phyloP scores from a whole-genome alignment of 2,329 filamentous ascomycete genomes.

The Phaeoacremonium minimum region DNA sequence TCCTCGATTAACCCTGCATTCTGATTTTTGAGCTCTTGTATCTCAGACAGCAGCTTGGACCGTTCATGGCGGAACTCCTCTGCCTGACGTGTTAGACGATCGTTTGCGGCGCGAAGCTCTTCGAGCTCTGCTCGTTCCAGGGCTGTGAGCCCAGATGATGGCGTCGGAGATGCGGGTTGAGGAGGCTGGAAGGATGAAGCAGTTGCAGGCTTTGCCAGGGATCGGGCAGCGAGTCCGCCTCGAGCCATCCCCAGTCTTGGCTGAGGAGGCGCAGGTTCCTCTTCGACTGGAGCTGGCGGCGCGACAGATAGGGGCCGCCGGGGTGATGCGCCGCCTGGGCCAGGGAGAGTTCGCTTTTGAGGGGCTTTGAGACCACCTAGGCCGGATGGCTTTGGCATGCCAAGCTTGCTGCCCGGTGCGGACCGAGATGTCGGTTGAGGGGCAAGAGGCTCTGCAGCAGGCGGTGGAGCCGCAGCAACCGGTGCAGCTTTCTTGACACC shows the following conservation, averaged over 20 bases:
- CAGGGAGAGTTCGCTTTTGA: slow-evolving; percentile 48
- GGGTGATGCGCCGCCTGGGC: slow-evolving; percentile 46
- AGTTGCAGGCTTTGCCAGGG: slow-evolving; percentile 69
- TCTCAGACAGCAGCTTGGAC: slow-evolving; percentile 75
- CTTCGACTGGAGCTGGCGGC: slow-evolving; percentile 47
- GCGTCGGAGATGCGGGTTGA: slow-evolving; percentile 51
- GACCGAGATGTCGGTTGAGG: slow-evolving; percentile 54
- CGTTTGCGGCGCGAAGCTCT: slow-evolving; percentile 79
- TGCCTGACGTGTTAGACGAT: slow-evolving; percentile 67
- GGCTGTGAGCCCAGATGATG: slow-evolving; percentile 63
- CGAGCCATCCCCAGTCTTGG: slow-evolving; percentile 64
- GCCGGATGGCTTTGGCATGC: slow-evolving; percentile 48
- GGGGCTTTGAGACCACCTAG: slow-evolving; percentile 57
- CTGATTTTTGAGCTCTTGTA: slow-evolving; percentile 92
- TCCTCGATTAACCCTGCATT: slow-evolving; percentile 97
- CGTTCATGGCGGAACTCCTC: slow-evolving; percentile 82
- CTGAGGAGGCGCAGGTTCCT: slow-evolving; percentile 44
- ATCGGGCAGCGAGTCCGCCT: slow-evolving; percentile 80
- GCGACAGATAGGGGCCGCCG: slow-evolving; percentile 43
- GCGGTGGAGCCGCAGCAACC: slow-evolving; percentile 28
- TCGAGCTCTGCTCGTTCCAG: slow-evolving; percentile 91
- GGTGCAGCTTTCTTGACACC: slow-evolving; percentile 38
- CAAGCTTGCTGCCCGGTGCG: slow-evolving; percentile 45
- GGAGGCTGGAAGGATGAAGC: slow-evolving; percentile 40
- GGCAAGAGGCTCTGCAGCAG: slow-evolving; percentile 47